Evolutionary conservation across 2,329 filamentous ascomycete species (phyloP).

Genomic region (Venturia nashicola): DNA sequence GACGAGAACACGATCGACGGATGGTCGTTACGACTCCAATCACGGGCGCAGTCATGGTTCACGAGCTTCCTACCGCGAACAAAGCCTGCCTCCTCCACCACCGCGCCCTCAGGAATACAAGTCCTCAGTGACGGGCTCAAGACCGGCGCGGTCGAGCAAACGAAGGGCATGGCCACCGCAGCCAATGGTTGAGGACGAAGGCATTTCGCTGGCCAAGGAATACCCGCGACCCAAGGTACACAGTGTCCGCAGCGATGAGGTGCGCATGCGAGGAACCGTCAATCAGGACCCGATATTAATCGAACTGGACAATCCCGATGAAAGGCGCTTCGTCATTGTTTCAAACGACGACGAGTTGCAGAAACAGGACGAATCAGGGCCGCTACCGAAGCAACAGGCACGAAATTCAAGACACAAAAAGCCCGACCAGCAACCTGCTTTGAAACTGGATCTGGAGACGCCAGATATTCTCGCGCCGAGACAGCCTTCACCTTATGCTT

Average conservation of each 20-base stretch:
- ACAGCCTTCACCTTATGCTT: conserved; percentile 34
- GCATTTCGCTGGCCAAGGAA: conserved; percentile 49
- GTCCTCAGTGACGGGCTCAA: not conserved
- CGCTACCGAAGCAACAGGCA: conserved; percentile 11
- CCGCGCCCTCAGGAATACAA: not conserved
- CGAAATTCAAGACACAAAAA: conserved; percentile 16
- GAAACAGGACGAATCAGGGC: conserved; percentile 50
- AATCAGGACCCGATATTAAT: conserved; percentile 59
- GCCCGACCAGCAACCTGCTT: conserved; percentile 9
- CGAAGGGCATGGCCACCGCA: conserved; percentile 39
- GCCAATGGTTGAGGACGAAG: conserved; percentile 60
- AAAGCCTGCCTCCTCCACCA: not conserved
- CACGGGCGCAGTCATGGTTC: not conserved
- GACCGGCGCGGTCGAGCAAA: not conserved
- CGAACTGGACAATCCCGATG: conserved; percentile 45
- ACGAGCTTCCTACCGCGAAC: not conserved
- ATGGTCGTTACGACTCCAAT: conserved; percentile 1
- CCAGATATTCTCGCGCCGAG: conserved; percentile 15
- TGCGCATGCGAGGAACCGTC: conserved; percentile 47
- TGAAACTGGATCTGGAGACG: conserved; percentile 16
- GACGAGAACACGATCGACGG: not conserved
- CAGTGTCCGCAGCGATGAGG: conserved; percentile 35
- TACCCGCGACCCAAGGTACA: conserved; percentile 26
- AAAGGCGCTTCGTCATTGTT: conserved; percentile 54
- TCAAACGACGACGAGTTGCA: conserved; percentile 40